Evolutionary conservation across 768 basidiomycete genomes (phyloP).

Genomic region (Leccinellum rugosiceps): DNA sequence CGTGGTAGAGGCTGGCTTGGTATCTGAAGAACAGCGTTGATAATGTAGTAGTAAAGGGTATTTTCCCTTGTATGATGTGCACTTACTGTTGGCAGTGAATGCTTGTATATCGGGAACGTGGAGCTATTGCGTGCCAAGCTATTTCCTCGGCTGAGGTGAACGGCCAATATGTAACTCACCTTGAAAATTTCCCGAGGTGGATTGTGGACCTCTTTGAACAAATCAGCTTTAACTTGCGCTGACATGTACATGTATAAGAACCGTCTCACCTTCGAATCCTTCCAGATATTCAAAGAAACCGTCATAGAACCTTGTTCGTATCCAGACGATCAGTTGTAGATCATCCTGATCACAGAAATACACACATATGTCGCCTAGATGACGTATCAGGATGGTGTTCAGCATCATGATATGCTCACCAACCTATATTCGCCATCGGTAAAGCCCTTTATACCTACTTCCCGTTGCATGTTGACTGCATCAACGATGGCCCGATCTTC

Average conservation of each 20-base stretch:
- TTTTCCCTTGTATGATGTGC: background rate
- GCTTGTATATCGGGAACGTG: constrained; percentile 26
- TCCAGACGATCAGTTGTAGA: background rate
- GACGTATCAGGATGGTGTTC: background rate
- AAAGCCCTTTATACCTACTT: constrained; percentile 12
- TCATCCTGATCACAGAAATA: background rate
- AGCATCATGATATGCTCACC: constrained; percentile 18
- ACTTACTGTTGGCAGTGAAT: constrained; percentile 19
- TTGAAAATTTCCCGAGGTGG: constrained; percentile 28
- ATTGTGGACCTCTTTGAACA: constrained; percentile 17
- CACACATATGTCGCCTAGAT: constrained; percentile 26
- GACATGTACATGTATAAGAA: too few species aligned
- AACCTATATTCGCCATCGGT: constrained; percentile 41
- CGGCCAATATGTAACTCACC: background rate
- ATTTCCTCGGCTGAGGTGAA: background rate
- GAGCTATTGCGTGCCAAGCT: constrained; percentile 11
- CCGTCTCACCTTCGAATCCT: constrained; percentile 5
- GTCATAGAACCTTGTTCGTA: constrained; percentile 22
- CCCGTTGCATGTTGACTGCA: constrained; percentile 36
- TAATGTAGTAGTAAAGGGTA: background rate
- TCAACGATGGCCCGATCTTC: constrained; percentile 39
- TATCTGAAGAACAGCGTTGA: constrained; percentile 17
- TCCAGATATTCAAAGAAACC: constrained; percentile 23
- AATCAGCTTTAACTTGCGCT: background rate
- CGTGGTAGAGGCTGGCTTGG: constrained; percentile 19